A percentile compares a stretch with the other conserved stretches of the same genome.
phyloP scores from a whole-genome alignment of 192 early-diverging fungal genomes.

The Backusella sp. region DNA sequence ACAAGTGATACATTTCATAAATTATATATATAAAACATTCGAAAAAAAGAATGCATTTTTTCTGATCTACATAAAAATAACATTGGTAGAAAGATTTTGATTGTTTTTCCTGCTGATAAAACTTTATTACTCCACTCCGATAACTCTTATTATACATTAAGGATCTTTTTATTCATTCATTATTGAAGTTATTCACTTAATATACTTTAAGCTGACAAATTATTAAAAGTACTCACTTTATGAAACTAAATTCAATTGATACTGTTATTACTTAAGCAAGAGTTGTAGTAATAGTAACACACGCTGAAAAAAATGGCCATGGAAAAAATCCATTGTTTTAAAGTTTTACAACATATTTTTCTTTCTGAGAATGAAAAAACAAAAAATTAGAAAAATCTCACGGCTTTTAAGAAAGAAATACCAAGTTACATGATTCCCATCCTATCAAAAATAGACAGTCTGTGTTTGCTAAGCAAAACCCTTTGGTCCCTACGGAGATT shows the following conservation, averaged over 20 bases:
- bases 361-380: not conserved
- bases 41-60: not conserved
- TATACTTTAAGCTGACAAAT: not conserved
- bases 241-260: not conserved
- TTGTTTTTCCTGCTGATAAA: not conserved
- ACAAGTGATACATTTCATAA: not conserved
- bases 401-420: not conserved
- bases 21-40: not conserved
- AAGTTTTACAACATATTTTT: not conserved
- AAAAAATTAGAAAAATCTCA: not conserved
- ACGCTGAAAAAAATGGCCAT: not conserved
- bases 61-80: not conserved
- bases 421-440: not conserved
- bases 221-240: not conserved
- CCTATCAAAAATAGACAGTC: constrained; percentile 4
- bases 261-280: not conserved
- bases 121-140: not conserved
- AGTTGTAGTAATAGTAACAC: not conserved
- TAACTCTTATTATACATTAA: not conserved
- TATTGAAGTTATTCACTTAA: not conserved
- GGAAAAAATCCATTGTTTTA: not conserved
- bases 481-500: constrained; percentile 10
- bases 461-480: constrained; percentile 10
- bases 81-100: not conserved
- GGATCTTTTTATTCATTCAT: not conserved